Percentiles rank a stretch among this genome's conserved stretches.
phyloP scores from a whole-genome alignment of 129 eudicot genomes.

The Lonicera japonica region DNA sequence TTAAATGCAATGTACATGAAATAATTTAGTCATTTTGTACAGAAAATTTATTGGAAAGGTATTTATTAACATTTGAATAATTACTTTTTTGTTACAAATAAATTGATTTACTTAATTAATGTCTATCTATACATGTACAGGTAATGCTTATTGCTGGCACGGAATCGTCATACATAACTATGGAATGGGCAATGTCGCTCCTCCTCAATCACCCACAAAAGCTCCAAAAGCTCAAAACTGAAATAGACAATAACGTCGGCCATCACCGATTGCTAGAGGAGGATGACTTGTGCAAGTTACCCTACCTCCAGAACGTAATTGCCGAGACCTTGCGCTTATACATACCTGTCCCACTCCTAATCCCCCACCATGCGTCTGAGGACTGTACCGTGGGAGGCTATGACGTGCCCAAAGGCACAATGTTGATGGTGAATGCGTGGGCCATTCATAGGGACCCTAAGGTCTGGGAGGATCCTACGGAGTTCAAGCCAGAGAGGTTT shows the following conservation, averaged over 20 bases:
- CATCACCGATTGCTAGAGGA: constrained; percentile 6
- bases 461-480: constrained; percentile 1
- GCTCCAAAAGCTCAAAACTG: neutral
- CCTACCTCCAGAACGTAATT: constrained; percentile 2
- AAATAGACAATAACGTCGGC: constrained; percentile 3
- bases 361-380: constrained; percentile 6
- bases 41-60: no score
- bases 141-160: constrained; percentile 8
- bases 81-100: no score
- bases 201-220: constrained; percentile 6
- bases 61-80: no score
- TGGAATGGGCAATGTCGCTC: constrained; percentile 20
- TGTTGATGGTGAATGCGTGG: constrained; percentile 10
- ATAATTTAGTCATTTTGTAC: no score
- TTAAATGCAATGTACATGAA: no score
- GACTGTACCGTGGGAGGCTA: constrained; percentile 16
- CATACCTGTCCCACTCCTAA: constrained; percentile 6
- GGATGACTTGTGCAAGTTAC: constrained; percentile 2
- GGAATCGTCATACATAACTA: neutral
- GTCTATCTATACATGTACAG: neutral
- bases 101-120: neutral
- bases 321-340: constrained; percentile 9
- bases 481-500: constrained; percentile 12
- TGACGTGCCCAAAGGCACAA: neutral
- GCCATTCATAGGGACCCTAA: constrained; percentile 13